Evolutionary conservation across 1,284 basidiomycete species (phyloP).

Genomic region (Trametes sp.): DNA sequence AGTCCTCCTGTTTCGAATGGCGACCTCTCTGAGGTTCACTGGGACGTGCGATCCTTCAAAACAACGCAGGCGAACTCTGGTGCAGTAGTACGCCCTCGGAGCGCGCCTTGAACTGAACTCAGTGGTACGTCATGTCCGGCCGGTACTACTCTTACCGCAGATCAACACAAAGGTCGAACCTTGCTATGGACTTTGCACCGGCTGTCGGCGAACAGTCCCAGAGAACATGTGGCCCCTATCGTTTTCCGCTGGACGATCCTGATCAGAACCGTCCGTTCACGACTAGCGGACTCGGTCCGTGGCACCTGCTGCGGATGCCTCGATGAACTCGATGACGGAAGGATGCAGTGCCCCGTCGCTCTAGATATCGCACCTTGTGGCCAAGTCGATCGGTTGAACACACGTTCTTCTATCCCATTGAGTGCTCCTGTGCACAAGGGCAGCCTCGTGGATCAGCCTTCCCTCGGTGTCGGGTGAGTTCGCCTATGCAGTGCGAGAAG

Average conservation of each 20-base stretch:
- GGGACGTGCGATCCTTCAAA: too few species aligned
- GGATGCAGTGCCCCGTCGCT: neutral
- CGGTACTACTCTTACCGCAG: neutral
- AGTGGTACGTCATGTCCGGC: neutral
- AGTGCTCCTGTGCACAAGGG: neutral
- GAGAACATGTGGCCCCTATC: too few species aligned
- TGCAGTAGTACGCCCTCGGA: too few species aligned
- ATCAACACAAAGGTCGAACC: neutral
- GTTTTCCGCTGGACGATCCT: too few species aligned
- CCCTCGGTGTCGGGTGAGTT: neutral
- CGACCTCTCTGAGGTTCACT: too few species aligned
- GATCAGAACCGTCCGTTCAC: too few species aligned
- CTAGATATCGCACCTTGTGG: neutral
- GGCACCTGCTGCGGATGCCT: neutral
- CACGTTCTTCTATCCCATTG: neutral
- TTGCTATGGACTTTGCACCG: neutral
- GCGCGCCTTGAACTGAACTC: too few species aligned
- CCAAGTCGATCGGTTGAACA: neutral
- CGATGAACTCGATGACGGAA: constrained; percentile 1
- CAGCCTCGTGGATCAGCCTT: neutral
- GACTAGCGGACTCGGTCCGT: neutral
- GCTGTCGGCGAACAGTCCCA: too few species aligned
- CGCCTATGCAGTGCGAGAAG: constrained; percentile 3
- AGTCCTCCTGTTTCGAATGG: too few species aligned
- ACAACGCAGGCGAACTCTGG: too few species aligned